phyloP scores from a whole-genome alignment of 129 eudicot species.

The Helichrysum umbraculigerum region DNA sequence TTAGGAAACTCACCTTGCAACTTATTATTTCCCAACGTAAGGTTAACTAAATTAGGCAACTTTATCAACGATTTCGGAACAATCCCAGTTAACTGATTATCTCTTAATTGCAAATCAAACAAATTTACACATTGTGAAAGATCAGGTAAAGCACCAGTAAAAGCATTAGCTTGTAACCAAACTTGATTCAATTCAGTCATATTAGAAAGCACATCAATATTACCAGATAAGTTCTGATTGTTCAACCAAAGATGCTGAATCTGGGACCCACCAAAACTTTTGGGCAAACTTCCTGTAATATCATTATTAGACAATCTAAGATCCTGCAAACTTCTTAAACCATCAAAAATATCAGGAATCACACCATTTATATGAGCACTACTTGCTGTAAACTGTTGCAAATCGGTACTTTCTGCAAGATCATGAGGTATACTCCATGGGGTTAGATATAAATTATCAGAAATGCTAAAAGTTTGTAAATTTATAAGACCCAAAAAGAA shows the following conservation, averaged over 20 bases:
- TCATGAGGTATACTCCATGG: slow-evolving; percentile 50
- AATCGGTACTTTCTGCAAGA: slow-evolving; percentile 35
- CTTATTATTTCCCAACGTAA: slow-evolving; percentile 54
- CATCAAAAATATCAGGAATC: slow-evolving; percentile 57
- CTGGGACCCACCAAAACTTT: slow-evolving; percentile 41
- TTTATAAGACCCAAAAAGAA: slow-evolving; percentile 46
- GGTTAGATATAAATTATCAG: slow-evolving; percentile 40
- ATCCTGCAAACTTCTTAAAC: slow-evolving; percentile 39
- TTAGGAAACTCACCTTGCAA: slow-evolving; percentile 63
- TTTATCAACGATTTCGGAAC: slow-evolving; percentile 40
- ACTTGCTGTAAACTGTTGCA: slow-evolving; percentile 43
- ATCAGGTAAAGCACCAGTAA: slow-evolving; percentile 66
- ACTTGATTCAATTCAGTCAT: slow-evolving; percentile 62
- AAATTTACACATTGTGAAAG: slow-evolving; percentile 38
- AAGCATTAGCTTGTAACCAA: slow-evolving; percentile 59
- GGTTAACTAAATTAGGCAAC: slow-evolving; percentile 39
- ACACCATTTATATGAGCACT: slow-evolving; percentile 35
- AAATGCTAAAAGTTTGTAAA: slow-evolving; percentile 38
- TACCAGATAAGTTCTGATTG: slow-evolving; percentile 50
- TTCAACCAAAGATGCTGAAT: slow-evolving; percentile 62
- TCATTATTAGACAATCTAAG: slow-evolving; percentile 52
- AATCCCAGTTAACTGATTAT: slow-evolving; percentile 60
- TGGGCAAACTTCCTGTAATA: slow-evolving; percentile 50
- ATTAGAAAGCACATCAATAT: slow-evolving; percentile 40
- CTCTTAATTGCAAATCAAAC: slow-evolving; percentile 75